Conservation (phyloP, 352 stramenopile species). For the Albugo candida region DNA sequence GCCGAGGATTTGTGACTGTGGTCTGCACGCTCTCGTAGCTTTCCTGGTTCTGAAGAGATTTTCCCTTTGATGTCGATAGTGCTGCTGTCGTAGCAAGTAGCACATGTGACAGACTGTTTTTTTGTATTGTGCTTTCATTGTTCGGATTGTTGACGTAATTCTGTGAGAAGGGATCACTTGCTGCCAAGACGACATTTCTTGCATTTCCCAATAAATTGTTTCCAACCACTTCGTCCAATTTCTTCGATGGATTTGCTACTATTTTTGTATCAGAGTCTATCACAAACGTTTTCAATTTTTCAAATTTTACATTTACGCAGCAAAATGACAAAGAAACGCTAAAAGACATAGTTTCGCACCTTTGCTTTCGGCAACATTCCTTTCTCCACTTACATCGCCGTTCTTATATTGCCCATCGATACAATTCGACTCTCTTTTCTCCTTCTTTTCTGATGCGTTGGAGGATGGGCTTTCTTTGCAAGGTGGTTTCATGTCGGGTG, state of each 20-base stretch:
- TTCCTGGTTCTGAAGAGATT: background rate
- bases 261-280: constrained; percentile 1
- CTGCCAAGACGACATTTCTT: constrained; percentile 8
- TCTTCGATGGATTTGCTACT: no score
- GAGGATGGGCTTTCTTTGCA: constrained; percentile 11
- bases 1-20: background rate
- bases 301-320: constrained; percentile 3
- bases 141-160: background rate
- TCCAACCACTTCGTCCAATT: no score
- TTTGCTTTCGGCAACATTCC: constrained; percentile 2
- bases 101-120: constrained; percentile 56
- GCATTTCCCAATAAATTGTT: constrained; percentile 7
- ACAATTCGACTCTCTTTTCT: constrained; percentile 19
- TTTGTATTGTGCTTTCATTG: constrained; percentile 12
- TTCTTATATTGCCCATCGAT: constrained; percentile 13
- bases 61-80: constrained; percentile 13
- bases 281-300: constrained; percentile 1
- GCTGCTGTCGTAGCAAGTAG: constrained; percentile 33
- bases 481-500: constrained; percentile 12
- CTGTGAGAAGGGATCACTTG: background rate
- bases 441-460: constrained; percentile 3
- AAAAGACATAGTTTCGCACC: constrained; percentile 2
- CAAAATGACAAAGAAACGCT: background rate
- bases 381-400: constrained; percentile 8
- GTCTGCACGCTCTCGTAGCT: constrained; percentile 1